Evolutionary conservation across 257 asterid genomes (phyloP).

Genomic region (Jacaranda copaia): DNA sequence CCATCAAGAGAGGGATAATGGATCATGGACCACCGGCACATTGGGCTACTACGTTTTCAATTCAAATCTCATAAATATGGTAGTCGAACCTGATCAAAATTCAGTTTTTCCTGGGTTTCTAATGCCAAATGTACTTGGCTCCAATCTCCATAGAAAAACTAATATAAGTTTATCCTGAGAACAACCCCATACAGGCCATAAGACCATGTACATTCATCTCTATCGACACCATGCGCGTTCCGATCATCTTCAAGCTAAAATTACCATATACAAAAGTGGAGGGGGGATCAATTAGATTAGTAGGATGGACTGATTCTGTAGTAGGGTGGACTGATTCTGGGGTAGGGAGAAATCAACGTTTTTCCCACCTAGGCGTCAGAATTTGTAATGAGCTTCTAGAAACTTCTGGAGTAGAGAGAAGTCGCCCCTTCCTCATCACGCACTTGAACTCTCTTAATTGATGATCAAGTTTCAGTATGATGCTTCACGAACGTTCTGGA

Average conservation of each 20-base stretch:
- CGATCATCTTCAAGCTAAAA: conserved; percentile 5
- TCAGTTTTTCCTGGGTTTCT: no score
- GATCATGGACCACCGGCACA: background rate
- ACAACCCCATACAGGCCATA: background rate
- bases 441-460: conserved; percentile 16
- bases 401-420: background rate
- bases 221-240: background rate
- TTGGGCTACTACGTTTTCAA: background rate
- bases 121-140: no score
- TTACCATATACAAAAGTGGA: conserved; percentile 23
- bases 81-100: background rate
- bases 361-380: background rate
- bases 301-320: conserved; percentile 8
- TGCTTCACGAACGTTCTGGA: background rate
- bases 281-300: background rate
- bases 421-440: background rate
- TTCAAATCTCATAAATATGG: background rate
- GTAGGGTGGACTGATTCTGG: background rate
- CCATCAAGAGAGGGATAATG: background rate
- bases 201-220: background rate
- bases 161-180: background rate
- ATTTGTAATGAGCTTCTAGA: background rate
- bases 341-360: background rate
- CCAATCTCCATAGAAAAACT: background rate
- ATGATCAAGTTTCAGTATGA: conserved; percentile 22